phyloP scores from a whole-genome alignment of 345 rosid species.

The Camelina laxa region DNA sequence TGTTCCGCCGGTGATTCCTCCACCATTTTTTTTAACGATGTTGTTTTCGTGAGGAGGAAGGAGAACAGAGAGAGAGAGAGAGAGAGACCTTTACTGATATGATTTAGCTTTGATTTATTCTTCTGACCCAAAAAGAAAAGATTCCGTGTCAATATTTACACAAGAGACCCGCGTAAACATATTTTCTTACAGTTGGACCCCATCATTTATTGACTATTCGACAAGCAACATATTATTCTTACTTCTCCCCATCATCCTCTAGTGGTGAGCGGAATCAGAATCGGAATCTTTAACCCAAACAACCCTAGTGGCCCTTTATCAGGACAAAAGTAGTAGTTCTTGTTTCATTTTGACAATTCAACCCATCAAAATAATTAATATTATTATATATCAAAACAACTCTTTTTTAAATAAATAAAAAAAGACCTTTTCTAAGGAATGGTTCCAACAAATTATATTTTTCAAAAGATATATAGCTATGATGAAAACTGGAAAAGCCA shows the following conservation, averaged over 20 bases:
- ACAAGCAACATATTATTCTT: not conserved
- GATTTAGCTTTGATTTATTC: not conserved
- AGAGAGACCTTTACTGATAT: not conserved
- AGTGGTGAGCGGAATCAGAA: slow-evolving; percentile 29
- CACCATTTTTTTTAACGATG: slow-evolving; percentile 31
- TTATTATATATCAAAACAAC: too few species aligned
- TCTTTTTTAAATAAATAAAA: too few species aligned
- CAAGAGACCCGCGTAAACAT: not conserved
- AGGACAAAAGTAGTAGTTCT: not conserved
- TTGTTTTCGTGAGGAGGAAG: not conserved
- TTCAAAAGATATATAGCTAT: too few species aligned
- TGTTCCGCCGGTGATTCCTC: slow-evolving; percentile 65
- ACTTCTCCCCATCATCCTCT: not conserved
- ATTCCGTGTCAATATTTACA: not conserved
- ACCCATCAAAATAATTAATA: not conserved
- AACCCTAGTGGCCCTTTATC: not conserved
- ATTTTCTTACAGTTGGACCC: slow-evolving; percentile 15
- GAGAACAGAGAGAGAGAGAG: too few species aligned
- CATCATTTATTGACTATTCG: not conserved
- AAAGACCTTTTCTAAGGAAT: too few species aligned
- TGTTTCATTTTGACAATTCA: not conserved
- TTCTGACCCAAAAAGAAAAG: not conserved
- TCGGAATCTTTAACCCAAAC: slow-evolving; percentile 5
- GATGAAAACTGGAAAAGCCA: too few species aligned
- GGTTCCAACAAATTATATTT: not conserved